Percentiles rank a stretch among this genome's conserved stretches.
phyloP scores from a whole-genome alignment of 306 rosid species.

The Cucurbita ficifolia region DNA sequence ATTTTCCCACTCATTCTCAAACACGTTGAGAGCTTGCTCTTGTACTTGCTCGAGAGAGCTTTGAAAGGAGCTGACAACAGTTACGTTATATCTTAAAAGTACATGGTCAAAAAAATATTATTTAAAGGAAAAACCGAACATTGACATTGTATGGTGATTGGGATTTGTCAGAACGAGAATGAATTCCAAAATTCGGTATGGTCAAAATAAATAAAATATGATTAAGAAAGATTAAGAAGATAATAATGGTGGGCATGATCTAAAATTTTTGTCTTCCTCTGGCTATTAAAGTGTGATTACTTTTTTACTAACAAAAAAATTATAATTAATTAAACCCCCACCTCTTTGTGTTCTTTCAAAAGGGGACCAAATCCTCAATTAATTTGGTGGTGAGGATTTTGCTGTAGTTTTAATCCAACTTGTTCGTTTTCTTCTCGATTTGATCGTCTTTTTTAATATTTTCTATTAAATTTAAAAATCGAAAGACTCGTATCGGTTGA shows the following conservation, averaged over 20 bases:
- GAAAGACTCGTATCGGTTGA: too few species aligned
- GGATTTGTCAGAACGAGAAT: not conserved
- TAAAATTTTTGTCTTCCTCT: slow-evolving; percentile 1
- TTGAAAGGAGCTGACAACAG: too few species aligned
- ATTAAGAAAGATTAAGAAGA: not conserved
- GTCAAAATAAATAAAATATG: not conserved
- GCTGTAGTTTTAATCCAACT: not conserved
- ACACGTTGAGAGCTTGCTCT: too few species aligned
- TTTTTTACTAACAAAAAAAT: not conserved
- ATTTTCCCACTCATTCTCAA: too few species aligned
- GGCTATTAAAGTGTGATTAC: not conserved
- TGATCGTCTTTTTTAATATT: not conserved
- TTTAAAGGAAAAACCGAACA: not conserved
- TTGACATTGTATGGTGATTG: not conserved
- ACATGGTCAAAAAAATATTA: not conserved
- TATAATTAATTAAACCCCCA: not conserved
- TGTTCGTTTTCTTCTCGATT: not conserved
- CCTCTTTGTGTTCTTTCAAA: not conserved
- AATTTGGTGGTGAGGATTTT: not conserved
- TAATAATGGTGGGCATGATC: slow-evolving; percentile 2
- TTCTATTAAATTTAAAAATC: too few species aligned
- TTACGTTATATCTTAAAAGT: not conserved
- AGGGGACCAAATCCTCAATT: slow-evolving; percentile 5
- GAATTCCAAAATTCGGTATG: not conserved
- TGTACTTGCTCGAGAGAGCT: too few species aligned